phyloP scores from a whole-genome alignment of 169 alveolate genomes.

The Plasmodium fragile region DNA sequence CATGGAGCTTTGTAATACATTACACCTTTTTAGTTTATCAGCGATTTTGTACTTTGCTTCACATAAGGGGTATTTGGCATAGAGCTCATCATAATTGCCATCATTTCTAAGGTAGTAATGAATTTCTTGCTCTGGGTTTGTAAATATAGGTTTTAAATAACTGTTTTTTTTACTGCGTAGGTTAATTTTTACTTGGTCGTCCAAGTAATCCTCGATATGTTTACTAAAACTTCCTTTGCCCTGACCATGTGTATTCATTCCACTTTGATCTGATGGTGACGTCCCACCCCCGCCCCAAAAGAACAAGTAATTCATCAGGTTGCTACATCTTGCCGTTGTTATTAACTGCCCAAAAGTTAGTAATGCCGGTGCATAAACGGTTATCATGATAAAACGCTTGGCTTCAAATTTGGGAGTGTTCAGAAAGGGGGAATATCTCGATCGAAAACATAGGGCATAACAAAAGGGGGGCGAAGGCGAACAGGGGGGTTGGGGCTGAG shows the following conservation, averaged over 20 bases:
- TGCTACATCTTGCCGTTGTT: not conserved
- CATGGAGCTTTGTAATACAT: not conserved
- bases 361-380: not conserved
- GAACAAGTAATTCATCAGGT: not conserved
- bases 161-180: constrained; percentile 27
- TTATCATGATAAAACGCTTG: constrained; percentile 19
- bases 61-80: constrained; percentile 52
- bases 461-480: not conserved
- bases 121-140: not conserved
- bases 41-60: constrained; percentile 50
- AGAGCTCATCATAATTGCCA: constrained; percentile 26
- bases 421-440: not conserved
- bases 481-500: not conserved
- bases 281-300: not conserved
- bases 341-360: constrained; percentile 13
- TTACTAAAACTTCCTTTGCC: not conserved
- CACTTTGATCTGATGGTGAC: not conserved
- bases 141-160: constrained; percentile 27
- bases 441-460: not conserved
- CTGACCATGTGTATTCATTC: not conserved
- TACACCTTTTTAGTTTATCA: constrained; percentile 23
- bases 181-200: constrained; percentile 5
- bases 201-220: not conserved
- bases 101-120: constrained; percentile 11
- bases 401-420: not conserved